Conservation (phyloP, 495 filamentous ascomycete species). For the Schizothecium vesticola region DNA sequence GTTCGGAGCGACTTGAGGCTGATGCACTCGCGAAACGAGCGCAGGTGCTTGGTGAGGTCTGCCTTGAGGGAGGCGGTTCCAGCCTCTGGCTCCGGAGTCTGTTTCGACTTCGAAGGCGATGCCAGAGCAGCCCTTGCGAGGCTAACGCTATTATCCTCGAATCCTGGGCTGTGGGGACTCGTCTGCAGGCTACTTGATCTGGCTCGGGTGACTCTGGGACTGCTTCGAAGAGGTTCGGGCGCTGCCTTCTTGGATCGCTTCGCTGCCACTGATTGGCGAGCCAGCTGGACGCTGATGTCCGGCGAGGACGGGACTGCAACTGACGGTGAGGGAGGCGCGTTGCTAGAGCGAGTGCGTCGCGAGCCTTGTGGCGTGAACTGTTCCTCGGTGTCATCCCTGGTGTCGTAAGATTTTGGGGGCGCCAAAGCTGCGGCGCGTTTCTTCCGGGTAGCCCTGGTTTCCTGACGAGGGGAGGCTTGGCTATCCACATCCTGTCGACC, state of each 20-base stretch:
- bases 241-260: constrained; percentile 22
- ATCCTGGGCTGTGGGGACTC: constrained; percentile 13
- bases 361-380: constrained; percentile 4
- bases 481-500: not conserved
- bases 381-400: constrained; percentile 8
- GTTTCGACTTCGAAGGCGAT: constrained; percentile 20
- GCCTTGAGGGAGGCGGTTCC: constrained; percentile 32
- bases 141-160: constrained; percentile 19
- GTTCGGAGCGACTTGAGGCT: constrained; percentile 58
- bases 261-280: constrained; percentile 29
- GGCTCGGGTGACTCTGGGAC: constrained; percentile 18
- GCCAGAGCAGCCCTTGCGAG: constrained; percentile 19
- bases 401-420: not conserved
- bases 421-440: not conserved
- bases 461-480: not conserved
- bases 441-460: not conserved
- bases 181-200: constrained; percentile 25
- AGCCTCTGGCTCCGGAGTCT: not conserved
- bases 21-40: constrained; percentile 62
- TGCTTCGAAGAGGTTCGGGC: constrained; percentile 23
- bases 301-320: not conserved
- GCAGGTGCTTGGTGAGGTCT: constrained; percentile 43
- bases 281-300: constrained; percentile 33
- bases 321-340: not conserved
- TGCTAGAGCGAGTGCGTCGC: not conserved